phyloP scores from a whole-genome alignment of 2,329 filamentous ascomycete species.

The Aspergillus chevalieri region DNA sequence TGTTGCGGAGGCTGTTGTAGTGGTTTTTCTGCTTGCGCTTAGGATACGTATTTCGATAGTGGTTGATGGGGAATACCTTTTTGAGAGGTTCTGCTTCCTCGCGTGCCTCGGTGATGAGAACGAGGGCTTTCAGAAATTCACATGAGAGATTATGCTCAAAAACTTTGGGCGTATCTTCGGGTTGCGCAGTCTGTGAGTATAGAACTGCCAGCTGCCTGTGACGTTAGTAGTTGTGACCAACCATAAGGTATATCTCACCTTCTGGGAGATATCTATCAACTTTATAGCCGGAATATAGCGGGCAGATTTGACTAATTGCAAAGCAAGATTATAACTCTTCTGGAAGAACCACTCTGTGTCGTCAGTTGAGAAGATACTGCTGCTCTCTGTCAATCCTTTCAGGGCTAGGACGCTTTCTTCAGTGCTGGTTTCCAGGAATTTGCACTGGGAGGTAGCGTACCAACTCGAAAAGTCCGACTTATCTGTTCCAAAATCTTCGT shows the following conservation, averaged over 20 bases:
- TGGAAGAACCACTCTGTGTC: slow-evolving; percentile 82
- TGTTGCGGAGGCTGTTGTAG: slow-evolving; percentile 57
- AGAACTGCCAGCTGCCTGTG: slow-evolving; percentile 36
- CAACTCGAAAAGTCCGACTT: slow-evolving; percentile 50
- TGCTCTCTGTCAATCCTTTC: slow-evolving; percentile 27
- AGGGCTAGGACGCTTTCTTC: slow-evolving; percentile 36
- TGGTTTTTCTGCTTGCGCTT: slow-evolving; percentile 45
- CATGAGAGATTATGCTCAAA: slow-evolving; percentile 60
- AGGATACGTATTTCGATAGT: background rate
- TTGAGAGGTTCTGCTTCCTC: slow-evolving; percentile 34
- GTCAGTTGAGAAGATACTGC: slow-evolving; percentile 51
- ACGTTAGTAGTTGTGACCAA: slow-evolving; percentile 26
- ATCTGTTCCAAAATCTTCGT: slow-evolving; percentile 41
- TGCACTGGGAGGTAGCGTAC: slow-evolving; percentile 24
- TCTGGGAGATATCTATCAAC: slow-evolving; percentile 46
- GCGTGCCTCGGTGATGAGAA: slow-evolving; percentile 44
- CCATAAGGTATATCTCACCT: slow-evolving; percentile 24
- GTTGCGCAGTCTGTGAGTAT: slow-evolving; percentile 19
- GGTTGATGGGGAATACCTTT: slow-evolving; percentile 28
- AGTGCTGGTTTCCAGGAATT: slow-evolving; percentile 20
- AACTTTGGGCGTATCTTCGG: slow-evolving; percentile 40
- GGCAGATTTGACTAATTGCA: slow-evolving; percentile 58
- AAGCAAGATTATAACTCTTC: slow-evolving; percentile 71
- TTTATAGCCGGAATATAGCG: slow-evolving; percentile 49
- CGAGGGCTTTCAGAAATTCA: slow-evolving; percentile 56